Conservation (phyloP, 164 flowering plant species). For the Aristolochia contorta region DNA sequence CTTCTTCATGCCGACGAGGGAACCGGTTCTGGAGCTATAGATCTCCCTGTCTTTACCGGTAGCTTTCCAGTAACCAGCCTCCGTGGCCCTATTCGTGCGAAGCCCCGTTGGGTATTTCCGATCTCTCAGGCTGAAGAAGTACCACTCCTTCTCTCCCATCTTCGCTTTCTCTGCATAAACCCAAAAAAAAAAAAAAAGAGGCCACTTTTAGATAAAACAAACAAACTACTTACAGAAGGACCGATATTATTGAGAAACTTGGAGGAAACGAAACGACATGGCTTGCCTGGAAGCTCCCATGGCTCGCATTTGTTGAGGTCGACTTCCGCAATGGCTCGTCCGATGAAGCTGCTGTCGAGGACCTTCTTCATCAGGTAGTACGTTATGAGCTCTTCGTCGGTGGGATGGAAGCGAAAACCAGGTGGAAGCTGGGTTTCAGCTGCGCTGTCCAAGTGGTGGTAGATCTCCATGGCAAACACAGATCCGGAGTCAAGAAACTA, state of each 20-base stretch:
- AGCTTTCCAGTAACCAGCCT: conserved; percentile 98
- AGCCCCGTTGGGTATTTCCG: conserved; percentile 92
- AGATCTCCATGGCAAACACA: conserved; percentile 18
- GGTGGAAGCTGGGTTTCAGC: conserved; percentile 64
- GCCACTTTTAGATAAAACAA: no score
- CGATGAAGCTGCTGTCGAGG: conserved; percentile 52
- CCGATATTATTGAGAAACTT: no score
- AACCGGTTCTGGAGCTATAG: conserved; percentile 58
- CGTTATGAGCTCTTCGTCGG: conserved; percentile 90
- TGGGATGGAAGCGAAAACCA: conserved; percentile 90
- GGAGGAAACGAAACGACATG: not conserved
- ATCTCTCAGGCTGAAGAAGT: conserved; percentile 77
- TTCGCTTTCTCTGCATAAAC: conserved; percentile 61
- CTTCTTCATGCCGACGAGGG: conserved; percentile 96
- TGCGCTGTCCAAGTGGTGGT: conserved; percentile 17
- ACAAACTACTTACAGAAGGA: not conserved
- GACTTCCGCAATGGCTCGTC: conserved; percentile 86
- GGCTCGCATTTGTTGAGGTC: conserved; percentile 98
- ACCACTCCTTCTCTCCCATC: conserved; percentile 98
- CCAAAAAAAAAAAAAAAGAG: not conserved
- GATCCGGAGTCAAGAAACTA: not conserved
- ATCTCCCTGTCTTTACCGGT: conserved; percentile 97
- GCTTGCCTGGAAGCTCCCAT: conserved; percentile 87
- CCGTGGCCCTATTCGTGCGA: conserved; percentile 85
- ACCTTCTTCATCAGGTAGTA: conserved; percentile 84